phyloP scores from a whole-genome alignment of 2,329 filamentous ascomycete species.

The Teratosphaeria epicoccoides region DNA sequence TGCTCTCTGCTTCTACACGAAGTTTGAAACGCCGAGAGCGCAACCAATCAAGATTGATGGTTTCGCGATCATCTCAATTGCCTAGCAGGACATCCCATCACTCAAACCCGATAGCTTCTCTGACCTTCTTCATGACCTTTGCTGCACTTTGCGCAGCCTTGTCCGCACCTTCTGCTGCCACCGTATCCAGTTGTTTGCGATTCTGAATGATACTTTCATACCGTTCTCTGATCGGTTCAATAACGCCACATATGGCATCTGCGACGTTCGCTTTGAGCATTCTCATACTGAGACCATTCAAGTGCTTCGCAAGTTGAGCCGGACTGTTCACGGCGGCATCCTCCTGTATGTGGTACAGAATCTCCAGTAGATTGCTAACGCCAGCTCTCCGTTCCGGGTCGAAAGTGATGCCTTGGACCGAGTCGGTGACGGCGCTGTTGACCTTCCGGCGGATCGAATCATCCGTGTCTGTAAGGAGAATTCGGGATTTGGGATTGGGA shows the following conservation, averaged over 20 bases:
- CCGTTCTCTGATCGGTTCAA: slow-evolving; percentile 46
- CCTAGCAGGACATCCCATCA: slow-evolving; percentile 5
- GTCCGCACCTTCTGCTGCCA: slow-evolving; percentile 45
- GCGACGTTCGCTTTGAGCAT: slow-evolving; percentile 56
- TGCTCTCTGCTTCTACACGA: no score
- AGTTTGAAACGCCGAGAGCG: not conserved
- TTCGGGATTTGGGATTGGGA: slow-evolving; percentile 58
- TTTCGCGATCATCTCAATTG: not conserved
- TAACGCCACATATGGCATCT: slow-evolving; percentile 43
- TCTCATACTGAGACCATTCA: slow-evolving; percentile 39
- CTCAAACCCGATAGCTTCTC: slow-evolving; percentile 32
- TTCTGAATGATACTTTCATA: slow-evolving; percentile 46
- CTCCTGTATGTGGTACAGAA: slow-evolving; percentile 52
- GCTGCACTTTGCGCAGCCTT: slow-evolving; percentile 54
- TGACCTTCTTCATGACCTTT: slow-evolving; percentile 37
- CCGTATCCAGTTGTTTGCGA: slow-evolving; percentile 44
- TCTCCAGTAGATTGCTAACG: slow-evolving; percentile 74
- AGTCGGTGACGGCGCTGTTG: slow-evolving; percentile 66
- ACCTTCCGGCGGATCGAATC: slow-evolving; percentile 60
- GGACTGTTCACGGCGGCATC: slow-evolving; percentile 23
- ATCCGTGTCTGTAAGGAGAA: slow-evolving; percentile 65
- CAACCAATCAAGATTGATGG: not conserved
- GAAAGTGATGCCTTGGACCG: slow-evolving; percentile 56
- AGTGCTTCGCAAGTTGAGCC: slow-evolving; percentile 36
- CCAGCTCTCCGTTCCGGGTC: slow-evolving; percentile 61